phyloP scores from a whole-genome alignment of 108 stramenopile species.

The Cyclotella atomus region DNA sequence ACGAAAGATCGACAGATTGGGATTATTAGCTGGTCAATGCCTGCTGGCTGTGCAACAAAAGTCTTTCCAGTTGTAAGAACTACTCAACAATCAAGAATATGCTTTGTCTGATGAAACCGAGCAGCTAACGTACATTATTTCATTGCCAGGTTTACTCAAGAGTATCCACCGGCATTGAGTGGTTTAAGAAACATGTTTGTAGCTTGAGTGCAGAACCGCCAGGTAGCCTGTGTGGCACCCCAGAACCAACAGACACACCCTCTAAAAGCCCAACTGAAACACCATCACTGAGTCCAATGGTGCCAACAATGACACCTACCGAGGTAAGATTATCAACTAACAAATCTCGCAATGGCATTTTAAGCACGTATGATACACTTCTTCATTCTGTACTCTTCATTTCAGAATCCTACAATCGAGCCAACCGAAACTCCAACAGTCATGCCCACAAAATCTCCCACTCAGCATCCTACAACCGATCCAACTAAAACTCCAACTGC shows the following conservation, averaged over 20 bases:
- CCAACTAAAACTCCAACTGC: neutral
- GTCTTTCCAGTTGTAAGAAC: constrained; percentile 11
- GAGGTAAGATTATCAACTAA: neutral
- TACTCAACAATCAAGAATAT: neutral
- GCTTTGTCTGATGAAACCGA: neutral
- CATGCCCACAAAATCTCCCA: neutral
- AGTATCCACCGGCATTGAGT: constrained; percentile 11
- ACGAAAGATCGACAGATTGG: constrained; percentile 4
- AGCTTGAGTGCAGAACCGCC: neutral
- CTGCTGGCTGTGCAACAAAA: constrained; percentile 17
- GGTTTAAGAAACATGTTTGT: constrained; percentile 7
- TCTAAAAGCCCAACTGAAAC: neutral
- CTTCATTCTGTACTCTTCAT: neutral
- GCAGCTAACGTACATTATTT: neutral
- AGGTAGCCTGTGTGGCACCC: constrained; percentile 5
- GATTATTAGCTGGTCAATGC: constrained; percentile 13
- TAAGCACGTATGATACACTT: neutral
- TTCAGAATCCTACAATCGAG: neutral
- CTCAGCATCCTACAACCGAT: neutral
- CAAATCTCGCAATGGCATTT: neutral
- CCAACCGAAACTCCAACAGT: neutral
- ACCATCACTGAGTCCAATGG: constrained; percentile 4
- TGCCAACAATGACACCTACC: neutral
- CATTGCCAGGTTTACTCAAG: constrained; percentile 10
- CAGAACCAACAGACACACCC: constrained; percentile 1